Percentiles rank a stretch among this genome's conserved stretches.
Conservation (phyloP, 495 filamentous ascomycete genomes). For the Penicillium ucsense region DNA sequence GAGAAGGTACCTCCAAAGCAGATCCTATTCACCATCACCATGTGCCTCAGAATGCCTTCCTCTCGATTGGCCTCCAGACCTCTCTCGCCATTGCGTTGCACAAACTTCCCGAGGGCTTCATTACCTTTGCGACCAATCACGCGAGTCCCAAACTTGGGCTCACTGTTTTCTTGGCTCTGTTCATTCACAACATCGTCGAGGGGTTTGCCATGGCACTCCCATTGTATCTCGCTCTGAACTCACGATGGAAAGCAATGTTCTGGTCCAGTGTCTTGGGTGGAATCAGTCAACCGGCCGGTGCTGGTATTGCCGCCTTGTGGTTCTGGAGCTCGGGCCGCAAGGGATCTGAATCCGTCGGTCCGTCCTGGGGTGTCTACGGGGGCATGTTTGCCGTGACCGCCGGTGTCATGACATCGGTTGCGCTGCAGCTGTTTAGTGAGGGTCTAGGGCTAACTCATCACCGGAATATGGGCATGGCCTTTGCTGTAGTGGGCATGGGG, state of each 20-base stretch:
- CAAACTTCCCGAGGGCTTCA: conserved; percentile 96
- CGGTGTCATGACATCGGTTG: conserved; percentile 91
- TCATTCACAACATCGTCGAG: conserved; percentile 96
- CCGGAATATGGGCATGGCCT: conserved; percentile 66
- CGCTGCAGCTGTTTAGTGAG: conserved; percentile 80
- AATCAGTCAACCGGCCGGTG: conserved; percentile 76
- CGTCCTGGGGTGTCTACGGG: conserved; percentile 69
- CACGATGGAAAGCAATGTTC: conserved; percentile 66
- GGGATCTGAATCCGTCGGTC: conserved; percentile 34
- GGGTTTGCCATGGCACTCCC: conserved; percentile 91
- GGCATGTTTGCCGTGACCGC: conserved; percentile 82
- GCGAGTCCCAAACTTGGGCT: conserved; percentile 80
- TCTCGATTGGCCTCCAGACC: conserved; percentile 88
- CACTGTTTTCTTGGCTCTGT: conserved; percentile 87
- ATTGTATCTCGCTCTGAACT: conserved; percentile 75
- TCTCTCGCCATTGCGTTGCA: conserved; percentile 90
- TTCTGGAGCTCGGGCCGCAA: conserved; percentile 51
- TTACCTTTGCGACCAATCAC: conserved; percentile 97
- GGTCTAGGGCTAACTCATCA: conserved; percentile 73
- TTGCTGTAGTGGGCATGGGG: conserved; percentile 84
- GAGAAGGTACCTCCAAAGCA: conserved; percentile 14
- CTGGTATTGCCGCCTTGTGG: conserved; percentile 75
- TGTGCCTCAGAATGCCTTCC: conserved; percentile 88
- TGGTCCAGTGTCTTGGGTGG: conserved; percentile 81
- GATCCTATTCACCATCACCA: conserved; percentile 78